Evolutionary conservation across 1,284 basidiomycete species (phyloP).

Genomic region (Apiotrichum gamsii): DNA sequence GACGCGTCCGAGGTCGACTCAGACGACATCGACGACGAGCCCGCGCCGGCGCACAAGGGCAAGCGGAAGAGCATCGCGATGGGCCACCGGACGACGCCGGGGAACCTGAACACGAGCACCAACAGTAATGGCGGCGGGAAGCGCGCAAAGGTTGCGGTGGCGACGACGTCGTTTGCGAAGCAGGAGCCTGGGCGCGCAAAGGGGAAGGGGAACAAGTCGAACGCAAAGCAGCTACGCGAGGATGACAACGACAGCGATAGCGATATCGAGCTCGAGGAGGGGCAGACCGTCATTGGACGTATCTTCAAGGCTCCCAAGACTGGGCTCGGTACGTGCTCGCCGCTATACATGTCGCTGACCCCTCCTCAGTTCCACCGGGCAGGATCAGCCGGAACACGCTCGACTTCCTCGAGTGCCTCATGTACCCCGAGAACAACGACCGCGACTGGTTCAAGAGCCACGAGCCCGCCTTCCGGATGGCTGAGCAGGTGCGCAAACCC

Average conservation of each 20-base stretch:
- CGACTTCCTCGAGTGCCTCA: conserved; percentile 64
- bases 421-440: conserved; percentile 73
- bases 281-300: conserved; percentile 46
- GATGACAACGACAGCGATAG: conserved; percentile 27
- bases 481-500: conserved; percentile 61
- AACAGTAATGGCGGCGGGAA: not conserved
- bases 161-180: not conserved
- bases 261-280: conserved; percentile 26
- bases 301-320: conserved; percentile 61
- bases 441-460: conserved; percentile 62
- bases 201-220: not conserved
- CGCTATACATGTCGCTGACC: conserved; percentile 9
- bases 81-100: no score
- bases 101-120: not conserved
- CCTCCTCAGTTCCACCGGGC: conserved; percentile 74
- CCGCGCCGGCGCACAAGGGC: conserved; percentile 12
- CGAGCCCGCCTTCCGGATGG: conserved; percentile 72
- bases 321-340: conserved; percentile 61
- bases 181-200: conserved; percentile 1
- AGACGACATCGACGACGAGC: conserved; percentile 33
- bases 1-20: conserved; percentile 25
- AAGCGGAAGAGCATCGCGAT: not conserved
- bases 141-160: not conserved
- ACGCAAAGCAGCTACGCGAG: no score
- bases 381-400: conserved; percentile 78